phyloP scores from a whole-genome alignment of 2,329 filamentous ascomycete genomes.

The Clathrospora elynae region DNA sequence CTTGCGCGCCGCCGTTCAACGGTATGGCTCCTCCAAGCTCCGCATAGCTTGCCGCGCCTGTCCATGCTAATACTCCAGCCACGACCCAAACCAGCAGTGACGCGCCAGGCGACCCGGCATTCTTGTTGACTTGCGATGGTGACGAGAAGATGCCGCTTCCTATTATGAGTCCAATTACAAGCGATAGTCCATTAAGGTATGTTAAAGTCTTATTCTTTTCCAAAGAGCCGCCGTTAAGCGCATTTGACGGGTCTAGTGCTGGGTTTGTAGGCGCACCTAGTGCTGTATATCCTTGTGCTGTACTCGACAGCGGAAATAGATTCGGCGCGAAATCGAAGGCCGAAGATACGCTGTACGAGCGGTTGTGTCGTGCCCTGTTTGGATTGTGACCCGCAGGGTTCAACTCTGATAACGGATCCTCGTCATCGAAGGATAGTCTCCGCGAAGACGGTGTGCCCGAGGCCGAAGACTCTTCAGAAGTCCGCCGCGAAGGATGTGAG shows the following conservation, averaged over 20 bases:
- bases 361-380: slow-evolving; percentile 55
- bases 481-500: slow-evolving; percentile 67
- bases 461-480: slow-evolving; percentile 73
- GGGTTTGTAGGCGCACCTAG: slow-evolving; percentile 74
- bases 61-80: slow-evolving; percentile 93
- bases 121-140: slow-evolving; percentile 87
- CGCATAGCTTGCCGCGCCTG: slow-evolving; percentile 90
- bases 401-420: slow-evolving; percentile 70
- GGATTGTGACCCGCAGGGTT: slow-evolving; percentile 59
- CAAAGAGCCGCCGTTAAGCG: slow-evolving; percentile 74
- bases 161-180: slow-evolving; percentile 92
- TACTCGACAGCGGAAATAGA: slow-evolving; percentile 88
- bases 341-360: slow-evolving; percentile 88
- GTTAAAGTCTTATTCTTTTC: slow-evolving; percentile 97
- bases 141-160: slow-evolving; percentile 96
- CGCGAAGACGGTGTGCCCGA: slow-evolving; percentile 93
- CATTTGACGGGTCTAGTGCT: slow-evolving; percentile 59
- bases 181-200: slow-evolving; percentile 87
- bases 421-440: slow-evolving; percentile 83
- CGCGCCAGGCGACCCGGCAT: slow-evolving; percentile 88
- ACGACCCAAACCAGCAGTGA: slow-evolving; percentile 90
- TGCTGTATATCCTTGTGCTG: slow-evolving; percentile 77
- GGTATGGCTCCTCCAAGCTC: slow-evolving; percentile 96
- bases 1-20: slow-evolving; percentile 89
- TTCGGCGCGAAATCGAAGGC: slow-evolving; percentile 95